Evolutionary conservation across 108 stramenopile species (phyloP), one percentile per base, ranked within the genome.

Genomic region (Pseudonitzschia multiseries): DNA sequence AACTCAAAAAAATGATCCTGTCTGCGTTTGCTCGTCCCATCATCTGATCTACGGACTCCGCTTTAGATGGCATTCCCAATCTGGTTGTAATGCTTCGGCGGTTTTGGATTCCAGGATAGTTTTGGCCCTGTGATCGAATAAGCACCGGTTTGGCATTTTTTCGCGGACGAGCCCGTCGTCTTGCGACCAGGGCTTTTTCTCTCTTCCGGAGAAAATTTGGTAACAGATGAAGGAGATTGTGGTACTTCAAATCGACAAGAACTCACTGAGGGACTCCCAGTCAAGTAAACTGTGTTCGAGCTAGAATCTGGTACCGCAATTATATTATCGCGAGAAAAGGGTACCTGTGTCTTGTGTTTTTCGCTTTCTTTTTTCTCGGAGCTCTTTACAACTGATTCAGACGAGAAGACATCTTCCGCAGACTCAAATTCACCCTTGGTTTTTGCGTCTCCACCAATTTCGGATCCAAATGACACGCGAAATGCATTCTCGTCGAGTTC

Each of bases 161-260:
- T 56, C 54, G 24, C 13, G 62, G n/a, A 21, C 36, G 10, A 21
- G 2, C 17, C 62, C 10, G 13, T 13, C 22, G 62, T 36, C 62
- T 21, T 29, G 40, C 28, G n/a, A 40, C 27, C 12, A 33, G 62
- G 21, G 20, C n/a, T 33, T 1, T 21, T 8, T 63, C 36, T 8
- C 1, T 41, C 40, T 3, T 24, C 20, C n/a, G 21, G 17, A 26
- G 54, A 0, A 26, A 67, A 67, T 8, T 67, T 36, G n/a, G 36
- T 32, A 9, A 67, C 66, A 12, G 66, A 67, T 9, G 66, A 67
- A 26, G 66, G 66, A n/a, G 66, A 67, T 31, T 67, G 31, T 2
- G 42, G 42, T 50, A 29, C 9, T 62, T 62, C 61, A 41, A 62
- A 62, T 10, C 0, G 5, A 62, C 15, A 14, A 22, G 66, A 26